Evolutionary conservation across 2,329 filamentous ascomycete species (phyloP), one percentile per base, ranked within the genome.

Genomic region (Sarocladium oryzae): DNA sequence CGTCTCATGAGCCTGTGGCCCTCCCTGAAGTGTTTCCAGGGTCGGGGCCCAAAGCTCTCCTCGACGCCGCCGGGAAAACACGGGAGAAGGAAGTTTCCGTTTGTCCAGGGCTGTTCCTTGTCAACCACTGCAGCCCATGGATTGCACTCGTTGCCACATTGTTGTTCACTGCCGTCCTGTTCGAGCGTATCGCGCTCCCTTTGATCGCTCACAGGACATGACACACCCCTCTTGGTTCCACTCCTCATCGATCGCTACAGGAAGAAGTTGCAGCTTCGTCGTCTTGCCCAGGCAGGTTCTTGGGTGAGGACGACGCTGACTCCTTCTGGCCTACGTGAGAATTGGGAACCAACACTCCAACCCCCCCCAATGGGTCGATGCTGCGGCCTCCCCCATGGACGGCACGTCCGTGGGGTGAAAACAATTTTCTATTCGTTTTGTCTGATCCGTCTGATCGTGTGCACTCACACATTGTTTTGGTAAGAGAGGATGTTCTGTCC

Each of bases 281-380:
- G 40, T 9, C 15, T 43, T 15, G n/a, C 23, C n/a, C 23, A 43
- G 40, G 40, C 40, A 6, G 40, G 40, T 28, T 20, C 21, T n/a
- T 7, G 23, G 23, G 6, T 43, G 8, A 28, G 21, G 36, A 20
- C 40, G 23, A 43, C 40, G 11, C 26, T n/a, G 21, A 10, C 40
- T 21, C 3, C 21, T 28, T 23, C 40, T 43, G 21, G 10, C 21
- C n/a, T 13, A n/a, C n/a, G 40, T 11, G 11, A 21, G 21, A n/a
- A 43, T 26, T 20, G 40, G 13, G 13, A 28, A 43, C 23, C 37
- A 40, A 40, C 15, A 40, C 35, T 21, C 37, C 16, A n/a, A n/a
- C n/a, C n/a, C 28, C 28, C 40, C 67, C 69, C 66, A 67, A 65
- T 70, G 72, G 74, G 75, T 74, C 74, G 74, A 77, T 78, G 72